Percentiles rank a stretch among this genome's conserved stretches.
Conservation (phyloP, 2,329 filamentous ascomycete species). For the Aotearoamyces nothofagi region DNA sequence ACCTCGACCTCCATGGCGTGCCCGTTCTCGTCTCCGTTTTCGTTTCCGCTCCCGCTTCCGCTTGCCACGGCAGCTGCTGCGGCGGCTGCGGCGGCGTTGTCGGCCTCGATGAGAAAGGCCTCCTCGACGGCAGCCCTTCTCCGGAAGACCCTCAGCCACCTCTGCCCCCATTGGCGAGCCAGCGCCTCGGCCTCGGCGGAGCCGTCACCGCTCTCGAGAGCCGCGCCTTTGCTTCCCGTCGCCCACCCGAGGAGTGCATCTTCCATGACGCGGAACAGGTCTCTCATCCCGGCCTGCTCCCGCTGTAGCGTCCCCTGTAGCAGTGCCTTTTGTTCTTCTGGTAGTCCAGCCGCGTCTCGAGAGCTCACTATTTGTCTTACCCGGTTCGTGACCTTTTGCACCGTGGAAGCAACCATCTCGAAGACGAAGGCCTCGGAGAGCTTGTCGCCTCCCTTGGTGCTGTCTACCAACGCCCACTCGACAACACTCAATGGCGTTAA, state of each 20-base stretch:
- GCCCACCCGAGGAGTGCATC: slow-evolving; percentile 64
- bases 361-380: slow-evolving; percentile 65
- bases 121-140: slow-evolving; percentile 79
- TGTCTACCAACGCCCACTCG: slow-evolving; percentile 69
- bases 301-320: slow-evolving; percentile 50
- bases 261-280: slow-evolving; percentile 68
- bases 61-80: no score
- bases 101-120: slow-evolving; percentile 33
- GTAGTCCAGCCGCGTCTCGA: slow-evolving; percentile 38
- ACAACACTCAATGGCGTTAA: slow-evolving; percentile 73
- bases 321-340: slow-evolving; percentile 27
- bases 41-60: no score
- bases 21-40: no score
- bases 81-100: slow-evolving; percentile 9
- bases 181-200: slow-evolving; percentile 43
- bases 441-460: slow-evolving; percentile 42
- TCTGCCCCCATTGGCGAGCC: slow-evolving; percentile 64
- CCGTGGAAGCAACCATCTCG: slow-evolving; percentile 79
- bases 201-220: slow-evolving; percentile 53
- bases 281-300: slow-evolving; percentile 61
- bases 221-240: slow-evolving; percentile 54
- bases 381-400: slow-evolving; percentile 78
- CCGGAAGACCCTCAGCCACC: slow-evolving; percentile 77
- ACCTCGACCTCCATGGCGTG: no score
- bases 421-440: slow-evolving; percentile 67